Evolutionary conservation across 2,329 filamentous ascomycete genomes (phyloP), one percentile per base, ranked within the genome.

Genomic region (Alternaria ventricosa): DNA sequence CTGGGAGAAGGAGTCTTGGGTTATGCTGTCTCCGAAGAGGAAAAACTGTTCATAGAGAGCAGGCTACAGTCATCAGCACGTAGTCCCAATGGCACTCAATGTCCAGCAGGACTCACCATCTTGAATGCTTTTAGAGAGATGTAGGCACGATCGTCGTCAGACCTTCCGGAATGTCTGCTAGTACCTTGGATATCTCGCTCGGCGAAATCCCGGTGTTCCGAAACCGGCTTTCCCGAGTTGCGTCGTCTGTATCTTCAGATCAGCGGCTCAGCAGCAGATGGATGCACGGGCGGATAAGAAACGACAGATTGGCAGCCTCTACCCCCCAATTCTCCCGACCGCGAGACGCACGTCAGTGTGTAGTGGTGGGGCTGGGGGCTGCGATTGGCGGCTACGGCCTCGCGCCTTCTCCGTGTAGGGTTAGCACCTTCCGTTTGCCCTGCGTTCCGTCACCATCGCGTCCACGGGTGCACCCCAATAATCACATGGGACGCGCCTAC

Each of bases 21-120:
- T 90, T 65, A 98, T 90, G 30, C 93, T 97, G 82, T 98, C 96
- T 58, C 95, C 95, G 66, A 98, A 92, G 23, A 98, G 88, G 66
- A 98, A 84, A 71, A 86, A 82, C 64, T 84, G 81, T 41, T 83
- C 79, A 59, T 80, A 79, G 22, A 71, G 56, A 33, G 75, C 65
- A 63, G 73, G 65, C 78, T 80, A 27, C 4, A 4, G 5, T 13
- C 9, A 51, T 71, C 51, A 71, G 28, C 23, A 30, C 12, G 25
- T 6, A 11, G 22, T n/a, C 27, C 25, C 13, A 25, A 28, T 33
- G 5, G 25, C 10, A 28, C 15, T n/a, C 44, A 25, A 41, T 6
- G 15, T 10, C 30, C 27, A 55, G 23, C 23, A 18, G 10, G 22
- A 61, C 68, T 65, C 53, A 67, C 66, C 65, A 70, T 67, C 11